These are phyloP conservation scores for Malassezia equina DNA, from an alignment of 1,284 basidiomycete species.

Conservation along the genomic window DNA sequence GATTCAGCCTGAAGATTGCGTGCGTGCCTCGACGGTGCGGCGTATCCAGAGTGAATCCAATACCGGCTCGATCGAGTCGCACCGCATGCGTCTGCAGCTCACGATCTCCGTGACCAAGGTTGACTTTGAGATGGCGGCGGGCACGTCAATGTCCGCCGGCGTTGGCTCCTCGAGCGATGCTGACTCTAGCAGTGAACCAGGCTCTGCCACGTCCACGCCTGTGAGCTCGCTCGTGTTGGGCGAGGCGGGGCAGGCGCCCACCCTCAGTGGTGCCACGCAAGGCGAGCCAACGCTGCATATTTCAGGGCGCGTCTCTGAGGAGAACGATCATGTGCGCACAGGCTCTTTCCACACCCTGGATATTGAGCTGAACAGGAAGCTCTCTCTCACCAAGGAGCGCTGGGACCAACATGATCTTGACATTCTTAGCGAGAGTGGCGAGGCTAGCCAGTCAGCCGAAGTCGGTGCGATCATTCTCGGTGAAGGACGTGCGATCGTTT, in stretches of 20 bases:
- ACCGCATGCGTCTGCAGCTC: slow-evolving; percentile 71
- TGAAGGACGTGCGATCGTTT: slow-evolving; percentile 85
- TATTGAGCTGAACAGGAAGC: slow-evolving; percentile 79
- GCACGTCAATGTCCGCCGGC: slow-evolving; percentile 4
- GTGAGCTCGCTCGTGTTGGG: slow-evolving; percentile 26
- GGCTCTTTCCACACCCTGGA: slow-evolving; percentile 94
- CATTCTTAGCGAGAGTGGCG: slow-evolving; percentile 73
- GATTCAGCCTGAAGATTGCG: slow-evolving; percentile 66
- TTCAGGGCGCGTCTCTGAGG: slow-evolving; percentile 73
- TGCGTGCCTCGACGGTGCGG: slow-evolving; percentile 81
- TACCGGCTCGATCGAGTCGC: slow-evolving; percentile 87
- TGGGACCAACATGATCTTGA: slow-evolving; percentile 85
- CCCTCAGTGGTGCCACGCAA: slow-evolving; percentile 21
- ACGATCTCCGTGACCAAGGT: slow-evolving; percentile 66
- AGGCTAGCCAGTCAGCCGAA: slow-evolving; percentile 87
- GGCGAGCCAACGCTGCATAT: slow-evolving; percentile 62
- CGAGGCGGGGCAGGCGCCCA: slow-evolving; percentile 17
- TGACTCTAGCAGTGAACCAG: slow-evolving; percentile 10
- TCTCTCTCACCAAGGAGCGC: slow-evolving; percentile 74
- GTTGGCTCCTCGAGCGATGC: background rate
- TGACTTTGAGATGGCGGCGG: slow-evolving; percentile 40
- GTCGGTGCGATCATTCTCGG: slow-evolving; percentile 92
- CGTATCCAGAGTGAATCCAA: slow-evolving; percentile 61
- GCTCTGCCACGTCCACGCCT: slow-evolving; percentile 21
- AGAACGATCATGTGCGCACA: slow-evolving; percentile 83